Percentiles rank a stretch among this genome's conserved stretches.
Evolutionary conservation across 208 protist species (phyloP).

Genomic region (Trypanosoma platydactyli): DNA sequence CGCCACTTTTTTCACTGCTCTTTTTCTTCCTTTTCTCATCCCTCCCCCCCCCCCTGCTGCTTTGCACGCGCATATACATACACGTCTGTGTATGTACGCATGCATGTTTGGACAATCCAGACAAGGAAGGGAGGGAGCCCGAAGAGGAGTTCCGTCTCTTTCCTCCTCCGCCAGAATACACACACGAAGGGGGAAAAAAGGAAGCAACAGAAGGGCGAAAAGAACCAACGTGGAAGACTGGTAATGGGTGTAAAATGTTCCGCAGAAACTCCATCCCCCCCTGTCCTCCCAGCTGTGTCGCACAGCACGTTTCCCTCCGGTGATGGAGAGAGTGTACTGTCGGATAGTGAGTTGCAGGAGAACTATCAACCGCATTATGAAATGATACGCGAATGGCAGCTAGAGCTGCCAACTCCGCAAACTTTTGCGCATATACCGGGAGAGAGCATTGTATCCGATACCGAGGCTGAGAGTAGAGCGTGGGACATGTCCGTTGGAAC

Average conservation of each 20-base stretch:
- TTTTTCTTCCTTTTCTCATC: neutral
- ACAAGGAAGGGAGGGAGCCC: neutral
- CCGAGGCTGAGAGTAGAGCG: conserved; percentile 34
- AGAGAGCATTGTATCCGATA: conserved; percentile 41
- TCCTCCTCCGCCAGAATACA: too few relatives aligned
- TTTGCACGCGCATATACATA: neutral
- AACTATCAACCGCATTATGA: conserved; percentile 24
- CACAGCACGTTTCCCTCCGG: conserved; percentile 26
- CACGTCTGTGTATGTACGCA: too few relatives aligned
- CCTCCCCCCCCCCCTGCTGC: neutral
- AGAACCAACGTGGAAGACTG: too few relatives aligned
- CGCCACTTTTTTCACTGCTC: too few relatives aligned
- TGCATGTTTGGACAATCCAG: neutral
- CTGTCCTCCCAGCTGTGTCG: conserved; percentile 44
- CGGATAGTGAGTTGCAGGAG: conserved; percentile 14
- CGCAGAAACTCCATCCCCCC: conserved; percentile 10
- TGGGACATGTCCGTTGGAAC: conserved; percentile 42
- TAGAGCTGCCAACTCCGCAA: conserved; percentile 21
- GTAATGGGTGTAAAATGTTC: conserved; percentile 44
- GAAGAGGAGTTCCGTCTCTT: too few relatives aligned
- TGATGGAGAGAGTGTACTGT: conserved; percentile 26
- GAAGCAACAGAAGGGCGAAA: too few relatives aligned
- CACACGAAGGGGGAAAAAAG: too few relatives aligned
- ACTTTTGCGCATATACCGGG: conserved; percentile 31
- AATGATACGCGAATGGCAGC: conserved; percentile 37